Percentiles rank a stretch among this genome's conserved stretches.
phyloP scores from a whole-genome alignment of 805 yeast species.

The Kuraishia cidri region DNA sequence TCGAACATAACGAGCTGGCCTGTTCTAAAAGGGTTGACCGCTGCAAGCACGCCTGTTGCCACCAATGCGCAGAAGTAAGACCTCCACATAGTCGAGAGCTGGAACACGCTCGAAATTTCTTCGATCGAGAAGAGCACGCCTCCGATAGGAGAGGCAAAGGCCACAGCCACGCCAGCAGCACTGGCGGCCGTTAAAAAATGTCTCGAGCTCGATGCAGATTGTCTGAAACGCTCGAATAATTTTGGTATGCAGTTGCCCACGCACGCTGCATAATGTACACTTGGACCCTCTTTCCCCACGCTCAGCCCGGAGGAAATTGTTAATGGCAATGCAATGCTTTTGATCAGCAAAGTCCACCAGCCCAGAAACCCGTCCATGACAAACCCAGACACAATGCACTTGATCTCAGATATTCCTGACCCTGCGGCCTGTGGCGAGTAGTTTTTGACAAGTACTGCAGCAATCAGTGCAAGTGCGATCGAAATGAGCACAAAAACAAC shows the following conservation, averaged over 20 bases:
- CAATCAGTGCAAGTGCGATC: slow-evolving; percentile 46
- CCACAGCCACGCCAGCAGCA: slow-evolving; percentile 98
- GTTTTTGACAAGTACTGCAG: slow-evolving; percentile 60
- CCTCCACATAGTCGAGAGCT: slow-evolving; percentile 78
- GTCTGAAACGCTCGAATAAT: slow-evolving; percentile 33
- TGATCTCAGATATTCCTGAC: slow-evolving; percentile 94
- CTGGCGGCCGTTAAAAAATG: slow-evolving; percentile 82
- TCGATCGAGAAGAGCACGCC: slow-evolving; percentile 93
- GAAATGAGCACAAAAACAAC: slow-evolving; percentile 51
- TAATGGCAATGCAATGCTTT: slow-evolving; percentile 75
- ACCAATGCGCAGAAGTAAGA: slow-evolving; percentile 85
- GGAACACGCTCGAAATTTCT: slow-evolving; percentile 73
- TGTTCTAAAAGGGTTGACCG: slow-evolving; percentile 84
- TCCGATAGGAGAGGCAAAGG: slow-evolving; percentile 94
- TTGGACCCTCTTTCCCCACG: slow-evolving; percentile 97
- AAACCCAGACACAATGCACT: slow-evolving; percentile 90
- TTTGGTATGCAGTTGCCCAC: slow-evolving; percentile 78
- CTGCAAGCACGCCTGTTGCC: slow-evolving; percentile 74
- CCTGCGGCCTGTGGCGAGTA: slow-evolving; percentile 94
- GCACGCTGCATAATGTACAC: slow-evolving; percentile 96
- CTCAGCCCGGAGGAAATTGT: slow-evolving; percentile 90
- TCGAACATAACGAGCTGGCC: slow-evolving; percentile 93
- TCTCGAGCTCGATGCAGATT: slow-evolving; percentile 31
- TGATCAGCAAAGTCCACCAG: slow-evolving; percentile 62
- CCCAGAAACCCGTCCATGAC: slow-evolving; percentile 69